phyloP scores from a whole-genome alignment of 768 basidiomycete species.

The Exidia glandulosa region DNA sequence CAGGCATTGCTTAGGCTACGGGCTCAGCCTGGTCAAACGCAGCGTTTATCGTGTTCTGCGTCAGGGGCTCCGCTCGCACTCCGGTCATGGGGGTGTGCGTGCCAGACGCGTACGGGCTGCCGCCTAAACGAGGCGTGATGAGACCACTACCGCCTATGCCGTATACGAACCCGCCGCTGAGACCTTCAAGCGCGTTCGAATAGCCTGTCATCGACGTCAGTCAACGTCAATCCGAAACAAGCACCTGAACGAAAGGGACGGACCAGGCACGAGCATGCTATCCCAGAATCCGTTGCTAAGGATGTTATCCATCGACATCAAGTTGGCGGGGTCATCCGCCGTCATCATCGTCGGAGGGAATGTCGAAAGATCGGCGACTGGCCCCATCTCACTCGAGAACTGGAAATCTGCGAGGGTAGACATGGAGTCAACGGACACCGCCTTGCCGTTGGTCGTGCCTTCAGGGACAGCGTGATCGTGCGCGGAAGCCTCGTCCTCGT shows the following conservation, averaged over 20 bases:
- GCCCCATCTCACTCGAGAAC: conserved; percentile 76
- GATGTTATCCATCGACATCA: conserved; percentile 75
- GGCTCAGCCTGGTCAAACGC: not conserved
- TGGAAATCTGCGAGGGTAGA: conserved; percentile 44
- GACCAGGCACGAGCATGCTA: conserved; percentile 76
- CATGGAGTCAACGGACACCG: not conserved
- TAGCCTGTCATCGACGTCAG: conserved; percentile 40
- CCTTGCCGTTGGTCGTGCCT: not conserved
- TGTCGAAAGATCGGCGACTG: conserved; percentile 67
- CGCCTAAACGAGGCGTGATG: conserved; percentile 61
- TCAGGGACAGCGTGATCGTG: not conserved
- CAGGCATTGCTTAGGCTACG: too few species aligned
- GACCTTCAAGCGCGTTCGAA: conserved; percentile 66
- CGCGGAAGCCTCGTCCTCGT: not conserved
- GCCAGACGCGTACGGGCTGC: conserved; percentile 51
- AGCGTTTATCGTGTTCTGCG: conserved; percentile 17
- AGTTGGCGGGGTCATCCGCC: conserved; percentile 27
- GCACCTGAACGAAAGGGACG: conserved; percentile 16
- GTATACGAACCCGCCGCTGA: conserved; percentile 78
- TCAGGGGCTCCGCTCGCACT: conserved; percentile 11
- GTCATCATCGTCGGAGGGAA: conserved; percentile 84
- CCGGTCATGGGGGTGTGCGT: conserved; percentile 15
- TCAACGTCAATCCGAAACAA: conserved; percentile 1
- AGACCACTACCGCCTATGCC: conserved; percentile 75
- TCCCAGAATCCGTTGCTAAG: conserved; percentile 79